Base-by-base conservation (phyloP, 306 rosid genomes). In the Betula pendula region DNA sequence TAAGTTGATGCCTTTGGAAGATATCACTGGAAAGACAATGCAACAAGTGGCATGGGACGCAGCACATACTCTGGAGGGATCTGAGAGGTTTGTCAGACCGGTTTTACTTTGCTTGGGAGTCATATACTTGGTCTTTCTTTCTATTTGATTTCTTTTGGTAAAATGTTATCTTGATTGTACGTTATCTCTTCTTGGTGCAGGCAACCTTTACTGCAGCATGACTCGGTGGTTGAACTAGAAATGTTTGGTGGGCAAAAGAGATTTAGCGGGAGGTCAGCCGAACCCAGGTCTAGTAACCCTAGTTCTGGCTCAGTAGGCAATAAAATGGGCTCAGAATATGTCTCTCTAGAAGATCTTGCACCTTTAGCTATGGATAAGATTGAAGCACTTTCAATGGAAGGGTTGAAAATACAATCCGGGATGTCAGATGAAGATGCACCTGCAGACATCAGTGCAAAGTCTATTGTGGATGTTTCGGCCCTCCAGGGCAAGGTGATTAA, bases 11-110 rank as follows among this genome's bases (percentile, higher is more conserved):
- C 97, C 97, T 50, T 81, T 95, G 73, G 96, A 95, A 82, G 97
- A 92, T 68, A 87, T 95, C 71, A 88, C 99, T 58, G 97, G 99
- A 71, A 95, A 92, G 83, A 92, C 93, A 29, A 90, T 92, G 89
- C 93, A 90, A 66, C 97, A 92, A 80, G 87, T 95, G 77, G 96
- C 97, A 47, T 82, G 97, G 96, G 99, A 95, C 84, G 89, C 88
- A 76, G 68, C 73, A 60, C 85, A 93, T 59, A 47, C 78, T 77
- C 82, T 88, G 77, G 88, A 89, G 72, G 88, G 85, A 77, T 75
- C 70, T 66, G 80, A 80, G 69, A 90, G 97, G 99, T 92, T 75
- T 76, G 88, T 77, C 45, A 25, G 27, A 70, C 71, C 42, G n/a
- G 38, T 80, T 75, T 84, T 35, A 16, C 77, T 68, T 27, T 70